Evolutionary conservation across 1,139 yeast genomes (phyloP), one percentile per base, ranked within the genome.

Genomic region (Arxiozyma heterogenica): DNA sequence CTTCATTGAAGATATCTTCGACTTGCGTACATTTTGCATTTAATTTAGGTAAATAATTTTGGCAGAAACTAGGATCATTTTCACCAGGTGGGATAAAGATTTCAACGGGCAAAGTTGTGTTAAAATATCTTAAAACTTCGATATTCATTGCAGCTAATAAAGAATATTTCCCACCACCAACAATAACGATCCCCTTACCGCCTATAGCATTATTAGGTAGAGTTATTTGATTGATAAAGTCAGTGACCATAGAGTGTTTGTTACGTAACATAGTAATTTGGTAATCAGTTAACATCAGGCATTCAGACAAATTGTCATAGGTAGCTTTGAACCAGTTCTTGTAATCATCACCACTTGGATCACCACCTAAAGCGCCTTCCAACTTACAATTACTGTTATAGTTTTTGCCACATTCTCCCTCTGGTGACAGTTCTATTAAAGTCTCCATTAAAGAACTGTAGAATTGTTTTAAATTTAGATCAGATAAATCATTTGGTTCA

Each of bases 141-240:
- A 82, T 75, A 15, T 83, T 78, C 8, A 79, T 65, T 25, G 80
- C 66, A 5, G 82, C 79, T 52, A 82, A 72, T 66, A 83, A 80
- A 58, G 82, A 74, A 64, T 76, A 81, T 56, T 74, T 73, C 38
- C 80, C 84, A 57, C 86, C 86, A 41, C 84, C 86, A 52, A 82
- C 76, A 62, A 80, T 79, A 4, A 82, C 84, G 47, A 81, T 79
- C 44, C 87, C 86, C 57, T 75, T 42, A 78, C 78, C 52, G 79
- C 73, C 5, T 73, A 73, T 61, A 15, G 38, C n/a, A 21, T 21
- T 96, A 18, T 87, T 82, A 0, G 96, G 96, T 44, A 86, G 68
- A 41, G 74, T 71, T 7, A 83, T 22, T 15, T 34, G 79, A 0
- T 89, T 89, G 21, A 78, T 69, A 20, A 72, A 69, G 1, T 73